Base-by-base conservation (phyloP, 1,284 basidiomycete species). In the Austropuccinia psidii region DNA sequence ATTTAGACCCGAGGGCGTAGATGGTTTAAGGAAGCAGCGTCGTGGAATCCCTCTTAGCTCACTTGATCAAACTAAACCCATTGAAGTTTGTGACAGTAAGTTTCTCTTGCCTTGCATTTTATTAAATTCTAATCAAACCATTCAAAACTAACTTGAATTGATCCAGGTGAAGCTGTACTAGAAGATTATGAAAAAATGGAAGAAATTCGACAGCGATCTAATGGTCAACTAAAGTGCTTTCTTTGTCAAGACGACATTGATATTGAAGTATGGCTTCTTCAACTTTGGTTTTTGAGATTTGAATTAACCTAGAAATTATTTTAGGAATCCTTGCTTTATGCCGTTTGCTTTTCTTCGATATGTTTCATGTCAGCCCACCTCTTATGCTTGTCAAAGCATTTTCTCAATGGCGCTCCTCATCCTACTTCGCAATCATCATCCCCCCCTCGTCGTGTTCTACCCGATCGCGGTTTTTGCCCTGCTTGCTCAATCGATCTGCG, bases 151-250 rank as follows among this genome's bases (percentile, higher is more conserved):
- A 49, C 37, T 29, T 69, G 33, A 33, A 57, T 37, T 31, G 41
- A 35, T n/a, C 33, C 24, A 72, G 68, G 61, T 31, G 55, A 72
- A 45, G 68, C 68, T 37, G 27, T 72, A 8, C 41, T 72, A 19
- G 68, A 72, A 41, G 57, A 72, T 49, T 72, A 72, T 37, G 68
- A 72, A 21, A 72, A 72, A 60, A 72, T 72, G 31, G 68, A 72
- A 50, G 43, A 49, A 1, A 72, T 72, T 57, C 60, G 41, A 27
- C 47, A 33, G 37, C 29, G 68, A 24, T 50, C 21, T 39, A 45
- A 64, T 21, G 29, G 43, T 31, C 8, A 24, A 41, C 61, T 72
- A 33, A 19, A 33, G 37, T 72, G 68, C 50, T 43, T 19, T 27
- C 29, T 72, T n/a, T 72, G 68, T 72, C 57, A 72, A 3, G 54